A percentile compares a stretch with the other conserved stretches of the same genome.
Conservation (phyloP, 768 basidiomycete species). For the Tylopilus balloui region DNA sequence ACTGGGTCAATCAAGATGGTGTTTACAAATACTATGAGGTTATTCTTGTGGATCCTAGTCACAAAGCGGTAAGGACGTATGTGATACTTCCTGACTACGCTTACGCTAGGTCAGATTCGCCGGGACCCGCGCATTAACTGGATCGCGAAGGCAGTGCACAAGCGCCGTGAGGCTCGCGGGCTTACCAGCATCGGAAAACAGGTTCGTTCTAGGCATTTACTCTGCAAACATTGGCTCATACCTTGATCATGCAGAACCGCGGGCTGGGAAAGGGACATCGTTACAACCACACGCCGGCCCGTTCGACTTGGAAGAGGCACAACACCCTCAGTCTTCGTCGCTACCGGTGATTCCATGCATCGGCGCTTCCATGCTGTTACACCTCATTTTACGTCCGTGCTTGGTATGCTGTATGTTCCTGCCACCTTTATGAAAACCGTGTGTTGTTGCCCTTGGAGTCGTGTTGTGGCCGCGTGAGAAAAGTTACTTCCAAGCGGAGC, state of each 20-base stretch:
- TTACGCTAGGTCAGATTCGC: slow-evolving; percentile 57
- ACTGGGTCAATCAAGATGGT: slow-evolving; percentile 99
- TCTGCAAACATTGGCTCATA: background rate
- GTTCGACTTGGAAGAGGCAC: slow-evolving; percentile 96
- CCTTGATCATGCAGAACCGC: slow-evolving; percentile 63
- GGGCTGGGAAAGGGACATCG: slow-evolving; percentile 94
- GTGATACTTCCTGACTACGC: background rate
- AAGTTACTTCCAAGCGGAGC: background rate
- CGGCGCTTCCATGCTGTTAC: slow-evolving; percentile 4
- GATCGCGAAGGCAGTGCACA: slow-evolving; percentile 98
- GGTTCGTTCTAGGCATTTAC: slow-evolving; percentile 39
- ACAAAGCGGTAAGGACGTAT: slow-evolving; percentile 73
- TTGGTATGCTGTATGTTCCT: slow-evolving; percentile 23
- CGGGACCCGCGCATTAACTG: slow-evolving; percentile 98
- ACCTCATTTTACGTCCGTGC: slow-evolving; percentile 26
- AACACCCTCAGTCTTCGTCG: slow-evolving; percentile 93
- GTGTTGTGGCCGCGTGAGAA: slow-evolving; percentile 1
- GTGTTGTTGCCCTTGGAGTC: background rate
- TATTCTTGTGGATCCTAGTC: slow-evolving; percentile 92
- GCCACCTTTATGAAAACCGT: slow-evolving; percentile 12
- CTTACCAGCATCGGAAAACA: slow-evolving; percentile 96
- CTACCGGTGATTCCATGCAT: slow-evolving; percentile 58
- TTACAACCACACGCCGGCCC: slow-evolving; percentile 88
- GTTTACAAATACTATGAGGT: slow-evolving; percentile 99
- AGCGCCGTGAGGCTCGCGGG: slow-evolving; percentile 95